Evolutionary conservation across 371 early-diverging fungal species (phyloP).

Genomic region (Mortierella sp.): DNA sequence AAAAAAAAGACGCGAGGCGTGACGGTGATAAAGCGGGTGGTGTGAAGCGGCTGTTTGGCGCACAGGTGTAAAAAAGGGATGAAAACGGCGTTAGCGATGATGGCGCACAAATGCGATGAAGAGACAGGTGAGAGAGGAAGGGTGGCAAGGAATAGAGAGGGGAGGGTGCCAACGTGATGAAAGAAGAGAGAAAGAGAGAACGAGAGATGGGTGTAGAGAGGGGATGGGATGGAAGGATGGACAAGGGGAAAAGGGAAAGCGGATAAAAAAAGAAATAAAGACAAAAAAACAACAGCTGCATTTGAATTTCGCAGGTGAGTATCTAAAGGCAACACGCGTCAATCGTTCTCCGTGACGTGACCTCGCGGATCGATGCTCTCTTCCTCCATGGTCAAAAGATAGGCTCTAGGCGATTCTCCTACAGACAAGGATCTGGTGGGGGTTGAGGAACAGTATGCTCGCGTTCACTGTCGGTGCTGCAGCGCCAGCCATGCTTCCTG

Average conservation of each 20-base stretch:
- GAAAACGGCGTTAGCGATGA: too few species aligned
- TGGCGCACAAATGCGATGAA: too few species aligned
- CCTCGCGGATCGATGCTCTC: conserved; percentile 60
- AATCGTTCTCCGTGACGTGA: conserved; percentile 10
- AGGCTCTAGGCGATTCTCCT: conserved; percentile 75
- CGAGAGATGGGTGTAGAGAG: background rate
- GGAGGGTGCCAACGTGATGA: background rate
- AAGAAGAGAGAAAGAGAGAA: background rate
- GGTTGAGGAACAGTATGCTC: conserved; percentile 44
- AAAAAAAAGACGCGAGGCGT: too few species aligned
- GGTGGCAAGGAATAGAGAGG: background rate
- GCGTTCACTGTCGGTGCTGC: conserved; percentile 59
- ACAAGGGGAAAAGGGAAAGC: background rate
- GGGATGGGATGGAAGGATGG: background rate
- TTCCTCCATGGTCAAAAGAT: conserved; percentile 68
- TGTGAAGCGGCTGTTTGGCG: too few species aligned
- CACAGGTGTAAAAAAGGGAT: too few species aligned
- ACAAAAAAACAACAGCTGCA: background rate
- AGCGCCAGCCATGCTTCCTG: conserved; percentile 55
- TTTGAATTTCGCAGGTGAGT: background rate
- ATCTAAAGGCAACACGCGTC: background rate
- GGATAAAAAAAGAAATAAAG: background rate
- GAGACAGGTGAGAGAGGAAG: background rate
- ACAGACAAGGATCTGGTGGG: conserved; percentile 79
- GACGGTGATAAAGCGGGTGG: too few species aligned